Base-by-base conservation (phyloP, 164 flowering plant species). In the Tetrastigma voinierianum region DNA sequence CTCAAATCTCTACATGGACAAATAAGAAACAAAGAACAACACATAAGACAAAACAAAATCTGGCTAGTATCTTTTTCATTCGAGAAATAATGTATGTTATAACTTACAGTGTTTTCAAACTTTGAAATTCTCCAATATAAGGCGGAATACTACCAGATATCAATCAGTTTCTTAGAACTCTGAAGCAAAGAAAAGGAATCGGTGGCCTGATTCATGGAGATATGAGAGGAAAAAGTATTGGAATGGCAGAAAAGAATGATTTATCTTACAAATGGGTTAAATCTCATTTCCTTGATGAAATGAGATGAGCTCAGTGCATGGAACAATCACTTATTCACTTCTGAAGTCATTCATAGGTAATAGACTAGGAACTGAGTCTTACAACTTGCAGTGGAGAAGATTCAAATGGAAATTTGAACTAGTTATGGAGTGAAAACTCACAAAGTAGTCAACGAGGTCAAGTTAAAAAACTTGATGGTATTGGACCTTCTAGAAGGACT, bases 91-190 rank as follows among this genome's bases (percentile, higher is more conserved):
- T 25, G 40, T 25, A 25, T 25, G 40, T 25, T 32, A 19, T 9
- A 59, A 67, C 86, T 76, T 68, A 83, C 83, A 83, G 68, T 11
- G 19, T 70, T 55, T 25, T 24, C 53, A 83, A 65, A 57, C 44
- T 17, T 59, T 58, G 51, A 44, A 23, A 59, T 48, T 72, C 70
- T 58, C 74, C 79, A 40, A 83, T 64, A 49, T 55, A 21, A 40
- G 75, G 58, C 53, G 86, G 83, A 66, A 82, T 78, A 67, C 15
- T 46, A 46, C 72, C 80, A 71, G 72, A 67, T n/a, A 82, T 72
- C 59, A 65, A 45, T 45, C 62, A 71, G 32, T 76, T 80, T 57
- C 82, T 74, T 51, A 80, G 51, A 15, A 61, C 51, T 51, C 83
- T 79, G n/a, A 10, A 44, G 6, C 3, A 25, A 54, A 44, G 10